Conservation (phyloP, 148 eudicot genomes). For the Fallopia convolvulus region DNA sequence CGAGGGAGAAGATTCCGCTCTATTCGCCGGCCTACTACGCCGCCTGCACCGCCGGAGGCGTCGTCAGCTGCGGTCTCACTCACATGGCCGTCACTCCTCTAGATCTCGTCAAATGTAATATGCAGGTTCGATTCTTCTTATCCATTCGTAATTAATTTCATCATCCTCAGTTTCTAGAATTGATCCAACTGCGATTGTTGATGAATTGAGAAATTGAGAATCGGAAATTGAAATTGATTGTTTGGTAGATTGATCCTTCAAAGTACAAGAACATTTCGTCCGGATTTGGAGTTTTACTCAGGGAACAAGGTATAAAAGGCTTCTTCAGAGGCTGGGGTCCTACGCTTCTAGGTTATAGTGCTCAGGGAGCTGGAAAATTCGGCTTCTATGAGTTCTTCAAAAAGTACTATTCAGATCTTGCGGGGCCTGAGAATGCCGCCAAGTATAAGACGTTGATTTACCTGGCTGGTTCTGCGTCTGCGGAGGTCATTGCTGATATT, state of each 20-base stretch:
- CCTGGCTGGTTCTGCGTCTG: constrained; percentile 70
- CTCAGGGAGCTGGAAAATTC: constrained; percentile 69
- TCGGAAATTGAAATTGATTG: not conserved
- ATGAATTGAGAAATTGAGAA: not conserved
- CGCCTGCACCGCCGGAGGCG: constrained; percentile 51
- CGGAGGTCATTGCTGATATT: constrained; percentile 67
- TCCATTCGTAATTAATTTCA: not conserved
- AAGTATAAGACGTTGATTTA: constrained; percentile 58
- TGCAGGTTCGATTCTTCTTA: constrained; percentile 39
- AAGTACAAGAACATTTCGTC: constrained; percentile 57
- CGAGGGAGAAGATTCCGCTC: constrained; percentile 57
- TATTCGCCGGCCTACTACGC: constrained; percentile 49
- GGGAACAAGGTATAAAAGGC: constrained; percentile 58
- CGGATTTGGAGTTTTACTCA: constrained; percentile 47
- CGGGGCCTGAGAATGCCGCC: constrained; percentile 50
- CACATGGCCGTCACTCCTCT: constrained; percentile 70
- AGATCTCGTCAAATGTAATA: constrained; percentile 70
- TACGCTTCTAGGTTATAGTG: constrained; percentile 63
- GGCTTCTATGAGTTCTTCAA: constrained; percentile 73
- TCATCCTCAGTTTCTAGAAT: too few relatives aligned
- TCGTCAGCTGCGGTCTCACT: constrained; percentile 56
- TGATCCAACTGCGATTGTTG: not conserved
- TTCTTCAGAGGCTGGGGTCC: constrained; percentile 75
- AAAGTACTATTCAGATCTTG: constrained; percentile 63
- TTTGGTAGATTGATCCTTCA: constrained; percentile 47